These are phyloP conservation scores for Pterocarpus santalinus DNA, from an alignment of 306 rosid species.

Conservation along the genomic window DNA sequence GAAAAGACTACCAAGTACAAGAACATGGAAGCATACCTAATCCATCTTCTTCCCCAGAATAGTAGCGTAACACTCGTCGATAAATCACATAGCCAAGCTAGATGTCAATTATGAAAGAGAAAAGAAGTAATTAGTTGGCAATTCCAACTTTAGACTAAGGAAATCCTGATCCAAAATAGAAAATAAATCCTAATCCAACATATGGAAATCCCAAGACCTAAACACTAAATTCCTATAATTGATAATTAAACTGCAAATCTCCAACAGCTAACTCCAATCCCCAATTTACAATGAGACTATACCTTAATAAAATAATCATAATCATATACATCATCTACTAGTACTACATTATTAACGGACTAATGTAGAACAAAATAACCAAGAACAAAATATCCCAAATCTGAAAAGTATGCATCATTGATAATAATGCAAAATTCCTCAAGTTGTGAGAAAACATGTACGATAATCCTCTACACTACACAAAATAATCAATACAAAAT, in stretches of 20 bases:
- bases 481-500: not conserved
- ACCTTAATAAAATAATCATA: not conserved
- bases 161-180: slow-evolving; percentile 33
- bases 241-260: not conserved
- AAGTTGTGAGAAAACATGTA: not conserved
- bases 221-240: not conserved
- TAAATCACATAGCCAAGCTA: slow-evolving; percentile 97
- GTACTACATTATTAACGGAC: not conserved
- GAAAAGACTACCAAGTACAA: slow-evolving; percentile 21
- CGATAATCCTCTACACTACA: not conserved
- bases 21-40: slow-evolving; percentile 67
- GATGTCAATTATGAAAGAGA: slow-evolving; percentile 34
- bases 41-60: slow-evolving; percentile 99
- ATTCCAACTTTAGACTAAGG: slow-evolving; percentile 17
- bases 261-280: slow-evolving; percentile 23
- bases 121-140: slow-evolving; percentile 29
- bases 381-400: slow-evolving; percentile 1
- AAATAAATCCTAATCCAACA: slow-evolving; percentile 35
- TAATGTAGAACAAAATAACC: slow-evolving; percentile 1
- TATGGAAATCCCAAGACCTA: not conserved
- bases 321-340: not conserved
- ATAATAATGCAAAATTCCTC: slow-evolving; percentile 15
- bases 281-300: slow-evolving; percentile 2
- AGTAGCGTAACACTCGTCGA: slow-evolving; percentile 91
- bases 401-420: not conserved